Evolutionary conservation across 805 yeast genomes (phyloP).

Genomic region (Alloascoidea hylecoeti): DNA sequence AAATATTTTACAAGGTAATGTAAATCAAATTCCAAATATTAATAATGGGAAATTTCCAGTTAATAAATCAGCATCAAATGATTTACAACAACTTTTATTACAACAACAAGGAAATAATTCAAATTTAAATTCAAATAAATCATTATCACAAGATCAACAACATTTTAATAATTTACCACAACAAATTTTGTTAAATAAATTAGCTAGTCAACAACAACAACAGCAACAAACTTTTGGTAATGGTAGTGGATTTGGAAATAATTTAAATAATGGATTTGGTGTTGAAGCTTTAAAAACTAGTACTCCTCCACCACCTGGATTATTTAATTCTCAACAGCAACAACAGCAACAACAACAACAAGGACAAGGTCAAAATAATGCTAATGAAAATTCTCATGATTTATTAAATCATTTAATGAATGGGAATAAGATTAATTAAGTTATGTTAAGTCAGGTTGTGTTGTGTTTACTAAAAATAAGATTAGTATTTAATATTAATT

Average conservation of each 20-base stretch:
- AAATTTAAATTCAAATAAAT: background rate
- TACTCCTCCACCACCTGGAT: conserved; percentile 69
- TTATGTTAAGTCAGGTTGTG: too few species aligned
- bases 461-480: too few species aligned
- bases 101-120: too few species aligned
- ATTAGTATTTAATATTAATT: too few species aligned
- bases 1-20: background rate
- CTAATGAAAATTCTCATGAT: conserved; percentile 58
- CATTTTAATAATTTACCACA: conserved; percentile 18
- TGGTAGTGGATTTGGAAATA: conserved; percentile 11
- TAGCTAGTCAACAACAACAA: conserved; percentile 10
- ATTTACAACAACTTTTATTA: background rate
- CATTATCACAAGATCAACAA: conserved; percentile 9
- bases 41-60: conserved; percentile 7
- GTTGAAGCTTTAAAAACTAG: conserved; percentile 15
- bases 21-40: conserved; percentile 7
- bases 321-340: conserved; percentile 21
- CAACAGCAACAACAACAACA: conserved; percentile 6
- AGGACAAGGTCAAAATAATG: background rate
- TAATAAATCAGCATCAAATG: conserved; percentile 4
- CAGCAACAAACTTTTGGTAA: conserved; percentile 14
- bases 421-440: conserved; percentile 45
- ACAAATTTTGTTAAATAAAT: conserved; percentile 12
- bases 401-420: conserved; percentile 74
- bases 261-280: too few species aligned